Evolutionary conservation across 2,329 filamentous ascomycete genomes (phyloP).

Genomic region (Aspergillus ochraceus): DNA sequence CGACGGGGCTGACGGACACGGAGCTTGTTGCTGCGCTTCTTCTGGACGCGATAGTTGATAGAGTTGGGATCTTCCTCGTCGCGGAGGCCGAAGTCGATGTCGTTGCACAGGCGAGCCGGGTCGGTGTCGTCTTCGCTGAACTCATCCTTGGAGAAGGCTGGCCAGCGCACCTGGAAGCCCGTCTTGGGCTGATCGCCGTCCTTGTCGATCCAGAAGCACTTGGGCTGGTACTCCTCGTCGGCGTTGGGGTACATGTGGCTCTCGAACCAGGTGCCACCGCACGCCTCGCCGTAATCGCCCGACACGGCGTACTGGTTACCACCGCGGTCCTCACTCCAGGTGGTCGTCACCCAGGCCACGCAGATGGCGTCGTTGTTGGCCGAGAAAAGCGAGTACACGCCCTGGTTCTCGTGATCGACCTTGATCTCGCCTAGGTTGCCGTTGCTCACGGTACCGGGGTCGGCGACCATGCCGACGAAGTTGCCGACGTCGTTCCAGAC

Average conservation of each 20-base stretch:
- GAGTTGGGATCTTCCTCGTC: constrained; percentile 5
- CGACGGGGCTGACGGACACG: neutral
- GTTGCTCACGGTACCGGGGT: constrained; percentile 5
- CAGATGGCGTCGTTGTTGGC: constrained; percentile 14
- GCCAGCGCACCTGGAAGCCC: constrained; percentile 12
- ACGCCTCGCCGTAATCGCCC: constrained; percentile 10
- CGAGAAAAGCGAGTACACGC: constrained; percentile 9
- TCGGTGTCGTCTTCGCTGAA: constrained; percentile 1
- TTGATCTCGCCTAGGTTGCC: constrained; percentile 8
- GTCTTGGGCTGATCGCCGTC: constrained; percentile 12
- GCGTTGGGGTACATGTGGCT: constrained; percentile 11
- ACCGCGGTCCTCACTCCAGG: constrained; percentile 10
- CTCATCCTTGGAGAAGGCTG: constrained; percentile 4
- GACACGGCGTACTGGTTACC: constrained; percentile 13
- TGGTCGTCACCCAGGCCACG: constrained; percentile 14
- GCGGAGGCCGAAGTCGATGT: constrained; percentile 12
- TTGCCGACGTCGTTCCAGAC: constrained; percentile 13
- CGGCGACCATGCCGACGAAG: constrained; percentile 4
- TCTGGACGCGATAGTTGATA: constrained; percentile 1
- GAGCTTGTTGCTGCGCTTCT: constrained; percentile 2
- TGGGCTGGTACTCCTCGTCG: constrained; percentile 10
- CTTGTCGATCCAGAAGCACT: constrained; percentile 12
- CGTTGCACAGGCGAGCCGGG: constrained; percentile 4
- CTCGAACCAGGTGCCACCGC: constrained; percentile 12
- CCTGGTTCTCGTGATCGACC: constrained; percentile 12